Evolutionary conservation across 106 monocot species (phyloP).

Genomic region (Dendrobium nobile): DNA sequence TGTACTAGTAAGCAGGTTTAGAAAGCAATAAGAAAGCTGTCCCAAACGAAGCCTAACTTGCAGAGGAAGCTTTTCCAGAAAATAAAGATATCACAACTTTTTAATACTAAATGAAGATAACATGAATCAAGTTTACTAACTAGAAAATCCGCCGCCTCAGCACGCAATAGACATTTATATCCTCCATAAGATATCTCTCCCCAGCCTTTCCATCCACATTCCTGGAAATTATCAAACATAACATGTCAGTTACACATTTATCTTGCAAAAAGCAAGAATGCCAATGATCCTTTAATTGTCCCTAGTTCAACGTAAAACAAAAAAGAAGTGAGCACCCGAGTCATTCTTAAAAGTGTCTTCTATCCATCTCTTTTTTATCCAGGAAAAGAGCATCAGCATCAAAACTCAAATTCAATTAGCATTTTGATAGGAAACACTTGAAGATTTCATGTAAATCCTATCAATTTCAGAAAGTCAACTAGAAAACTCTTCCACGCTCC

Average conservation of each 20-base stretch:
- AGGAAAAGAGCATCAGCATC: too few relatives aligned
- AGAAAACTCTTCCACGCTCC: too few relatives aligned
- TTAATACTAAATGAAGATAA: not conserved
- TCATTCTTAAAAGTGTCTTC: not conserved
- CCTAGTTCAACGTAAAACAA: not conserved
- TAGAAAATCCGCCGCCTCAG: constrained; percentile 80
- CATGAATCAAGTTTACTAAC: constrained; percentile 30
- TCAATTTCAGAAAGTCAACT: too few relatives aligned
- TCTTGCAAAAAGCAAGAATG: not conserved
- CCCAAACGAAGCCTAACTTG: not conserved
- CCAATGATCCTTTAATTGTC: not conserved
- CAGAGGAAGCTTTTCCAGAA: not conserved
- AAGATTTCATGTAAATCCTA: too few relatives aligned
- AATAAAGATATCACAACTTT: not conserved
- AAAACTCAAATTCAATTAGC: too few relatives aligned
- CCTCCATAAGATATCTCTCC: constrained; percentile 99
- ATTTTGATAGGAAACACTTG: too few relatives aligned
- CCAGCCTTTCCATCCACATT: constrained; percentile 95
- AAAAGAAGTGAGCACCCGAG: not conserved
- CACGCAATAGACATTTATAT: constrained; percentile 65
- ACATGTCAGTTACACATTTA: not conserved
- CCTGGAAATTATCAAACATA: constrained; percentile 27
- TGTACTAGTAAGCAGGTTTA: too few relatives aligned
- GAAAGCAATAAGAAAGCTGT: too few relatives aligned
- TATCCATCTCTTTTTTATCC: not conserved